Conservation (phyloP, 1,284 basidiomycete species). For the Vanrija humicola region DNA sequence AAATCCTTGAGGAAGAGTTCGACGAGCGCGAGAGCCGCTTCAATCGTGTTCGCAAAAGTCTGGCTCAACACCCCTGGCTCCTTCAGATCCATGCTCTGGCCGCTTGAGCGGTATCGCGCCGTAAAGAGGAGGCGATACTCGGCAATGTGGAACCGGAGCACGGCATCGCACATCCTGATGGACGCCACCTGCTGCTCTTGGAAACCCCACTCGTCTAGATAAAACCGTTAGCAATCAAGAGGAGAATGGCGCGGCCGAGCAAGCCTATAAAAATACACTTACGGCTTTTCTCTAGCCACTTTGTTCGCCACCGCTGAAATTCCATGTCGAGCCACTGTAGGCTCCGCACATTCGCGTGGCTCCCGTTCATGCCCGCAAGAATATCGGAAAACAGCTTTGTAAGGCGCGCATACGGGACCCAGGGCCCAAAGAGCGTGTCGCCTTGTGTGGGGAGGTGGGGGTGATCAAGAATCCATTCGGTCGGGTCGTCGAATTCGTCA, state of each 20-base stretch:
- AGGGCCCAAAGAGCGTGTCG: conserved; percentile 33
- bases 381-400: conserved; percentile 25
- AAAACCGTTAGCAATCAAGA: not conserved
- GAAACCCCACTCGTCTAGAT: conserved; percentile 17
- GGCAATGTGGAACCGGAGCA: conserved; percentile 27
- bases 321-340: conserved; percentile 29
- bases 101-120: conserved; percentile 16
- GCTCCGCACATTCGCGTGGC: conserved; percentile 23
- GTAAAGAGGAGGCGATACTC: conserved; percentile 26
- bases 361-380: conserved; percentile 27
- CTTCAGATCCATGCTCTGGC: conserved; percentile 14
- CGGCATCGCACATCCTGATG: conserved; percentile 18
- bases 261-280: conserved; percentile 1
- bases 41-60: conserved; percentile 21
- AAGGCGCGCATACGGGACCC: conserved; percentile 26
- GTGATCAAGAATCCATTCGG: conserved; percentile 32
- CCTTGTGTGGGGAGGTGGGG: conserved; percentile 28
- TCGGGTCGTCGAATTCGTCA: conserved; percentile 25
- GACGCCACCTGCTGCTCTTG: conserved; percentile 18
- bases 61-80: conserved; percentile 16
- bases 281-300: conserved; percentile 30
- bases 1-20: conserved; percentile 24
- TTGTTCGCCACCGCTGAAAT: conserved; percentile 24
- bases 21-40: conserved; percentile 21
- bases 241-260: too few species aligned